Percentiles rank a stretch among this genome's conserved stretches.
Conservation (phyloP, 2,329 filamentous ascomycete species). For the Phialophora expanda region DNA sequence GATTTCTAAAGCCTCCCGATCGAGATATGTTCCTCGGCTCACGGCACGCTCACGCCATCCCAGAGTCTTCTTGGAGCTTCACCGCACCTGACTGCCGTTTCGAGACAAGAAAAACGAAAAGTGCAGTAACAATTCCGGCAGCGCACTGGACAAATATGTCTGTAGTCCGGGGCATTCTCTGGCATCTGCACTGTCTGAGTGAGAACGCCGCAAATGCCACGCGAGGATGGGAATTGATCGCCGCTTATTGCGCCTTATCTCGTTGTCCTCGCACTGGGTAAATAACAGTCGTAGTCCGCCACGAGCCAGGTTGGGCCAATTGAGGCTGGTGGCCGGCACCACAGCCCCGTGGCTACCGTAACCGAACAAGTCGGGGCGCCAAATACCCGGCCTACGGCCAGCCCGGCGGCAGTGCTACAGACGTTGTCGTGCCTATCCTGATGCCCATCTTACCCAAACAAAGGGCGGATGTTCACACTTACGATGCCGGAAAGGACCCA, state of each 20-base stretch:
- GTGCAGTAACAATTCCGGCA: background rate
- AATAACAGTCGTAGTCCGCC: background rate
- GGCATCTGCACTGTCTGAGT: background rate
- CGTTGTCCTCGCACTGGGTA: background rate
- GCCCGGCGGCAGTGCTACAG: conserved; percentile 1
- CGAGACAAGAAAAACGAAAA: background rate
- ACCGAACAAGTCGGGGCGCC: background rate
- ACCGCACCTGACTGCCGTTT: background rate
- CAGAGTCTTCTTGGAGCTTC: background rate
- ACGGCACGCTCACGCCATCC: conserved; percentile 19
- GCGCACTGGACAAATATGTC: background rate
- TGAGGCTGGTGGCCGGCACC: conserved; percentile 5
- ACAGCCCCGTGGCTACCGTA: background rate
- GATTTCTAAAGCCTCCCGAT: conserved; percentile 17
- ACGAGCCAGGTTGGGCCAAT: background rate
- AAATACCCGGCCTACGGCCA: background rate
- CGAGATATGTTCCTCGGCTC: conserved; percentile 28
- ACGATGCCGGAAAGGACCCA: conserved; percentile 3
- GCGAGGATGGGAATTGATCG: conserved; percentile 5
- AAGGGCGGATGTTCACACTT: conserved; percentile 19
- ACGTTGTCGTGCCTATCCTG: conserved; percentile 17
- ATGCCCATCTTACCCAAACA: conserved; percentile 21
- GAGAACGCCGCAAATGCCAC: background rate
- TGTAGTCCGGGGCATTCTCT: background rate
- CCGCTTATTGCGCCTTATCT: background rate